A percentile compares a stretch with the other conserved stretches of the same genome.
These are phyloP conservation scores for Dittrichia graveolens DNA, from an alignment of 129 eudicot species.

Conservation along the genomic window DNA sequence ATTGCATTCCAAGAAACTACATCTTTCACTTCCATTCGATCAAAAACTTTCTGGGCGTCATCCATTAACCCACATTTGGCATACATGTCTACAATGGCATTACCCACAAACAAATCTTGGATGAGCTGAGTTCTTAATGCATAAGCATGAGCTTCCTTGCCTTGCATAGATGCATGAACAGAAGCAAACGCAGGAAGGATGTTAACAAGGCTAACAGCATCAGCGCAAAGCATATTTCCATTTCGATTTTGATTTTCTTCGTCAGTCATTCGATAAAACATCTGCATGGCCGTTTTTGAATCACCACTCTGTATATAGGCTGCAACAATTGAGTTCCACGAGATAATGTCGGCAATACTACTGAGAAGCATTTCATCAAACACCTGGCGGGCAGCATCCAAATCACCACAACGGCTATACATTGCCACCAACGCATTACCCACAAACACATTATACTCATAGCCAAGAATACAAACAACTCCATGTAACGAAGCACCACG, in stretches of 20 bases:
- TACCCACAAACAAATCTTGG: conserved; percentile 73
- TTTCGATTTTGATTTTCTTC: neutral
- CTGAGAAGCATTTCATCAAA: conserved; percentile 58
- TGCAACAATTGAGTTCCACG: conserved; percentile 79
- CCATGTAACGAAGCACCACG: conserved; percentile 51
- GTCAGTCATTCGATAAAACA: conserved; percentile 58
- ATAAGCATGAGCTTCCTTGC: conserved; percentile 65
- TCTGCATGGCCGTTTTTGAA: conserved; percentile 32
- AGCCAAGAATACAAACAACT: conserved; percentile 40
- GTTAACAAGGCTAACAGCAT: conserved; percentile 71
- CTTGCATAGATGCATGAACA: conserved; percentile 37
- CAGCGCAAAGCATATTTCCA: conserved; percentile 32
- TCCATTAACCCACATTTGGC: conserved; percentile 76
- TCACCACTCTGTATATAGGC: conserved; percentile 58
- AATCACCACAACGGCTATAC: conserved; percentile 64
- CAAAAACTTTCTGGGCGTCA: conserved; percentile 54
- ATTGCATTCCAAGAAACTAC: conserved; percentile 83
- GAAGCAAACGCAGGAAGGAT: conserved; percentile 70
- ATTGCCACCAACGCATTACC: conserved; percentile 59
- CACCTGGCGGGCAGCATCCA: conserved; percentile 52
- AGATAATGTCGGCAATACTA: conserved; percentile 49
- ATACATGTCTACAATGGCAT: conserved; percentile 79
- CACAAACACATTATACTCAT: conserved; percentile 60
- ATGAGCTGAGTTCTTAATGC: conserved; percentile 44
- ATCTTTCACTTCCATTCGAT: conserved; percentile 59